These are phyloP conservation scores for Pseudogymnoascus sp. DNA, from an alignment of 2,329 filamentous ascomycete species.

Conservation along the genomic window DNA sequence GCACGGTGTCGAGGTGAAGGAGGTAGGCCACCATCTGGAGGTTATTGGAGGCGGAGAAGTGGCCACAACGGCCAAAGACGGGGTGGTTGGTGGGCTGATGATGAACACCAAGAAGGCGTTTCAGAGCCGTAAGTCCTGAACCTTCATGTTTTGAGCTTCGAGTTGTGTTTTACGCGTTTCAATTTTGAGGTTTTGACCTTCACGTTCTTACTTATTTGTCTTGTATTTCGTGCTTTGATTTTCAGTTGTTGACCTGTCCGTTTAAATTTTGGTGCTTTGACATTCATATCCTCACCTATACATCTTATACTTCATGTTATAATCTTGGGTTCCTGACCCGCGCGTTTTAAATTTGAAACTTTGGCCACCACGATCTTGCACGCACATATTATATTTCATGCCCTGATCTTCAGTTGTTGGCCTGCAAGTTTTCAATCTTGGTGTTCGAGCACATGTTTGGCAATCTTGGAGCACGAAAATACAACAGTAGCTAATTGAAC, in stretches of 20 bases:
- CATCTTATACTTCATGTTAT: not conserved
- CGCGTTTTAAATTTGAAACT: not conserved
- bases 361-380: not conserved
- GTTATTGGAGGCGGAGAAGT: not conserved
- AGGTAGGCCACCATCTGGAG: not conserved
- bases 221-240: not conserved
- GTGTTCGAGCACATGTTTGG: not conserved
- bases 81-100: not conserved
- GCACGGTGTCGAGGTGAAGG: not conserved
- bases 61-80: not conserved
- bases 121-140: not conserved
- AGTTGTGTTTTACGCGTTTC: not conserved
- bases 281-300: not conserved
- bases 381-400: not conserved
- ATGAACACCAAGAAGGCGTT: not conserved
- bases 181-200: not conserved
- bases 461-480: not conserved
- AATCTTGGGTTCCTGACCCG: not conserved
- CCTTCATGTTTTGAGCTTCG: not conserved
- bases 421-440: not conserved
- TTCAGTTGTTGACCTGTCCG: not conserved
- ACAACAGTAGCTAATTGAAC: not conserved
- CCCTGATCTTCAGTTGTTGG: not conserved
- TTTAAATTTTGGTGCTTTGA: not conserved
- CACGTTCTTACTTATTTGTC: not conserved